These are phyloP conservation scores for Fagus sylvatica DNA, from an alignment of 306 rosid species.

Conservation along the genomic window DNA sequence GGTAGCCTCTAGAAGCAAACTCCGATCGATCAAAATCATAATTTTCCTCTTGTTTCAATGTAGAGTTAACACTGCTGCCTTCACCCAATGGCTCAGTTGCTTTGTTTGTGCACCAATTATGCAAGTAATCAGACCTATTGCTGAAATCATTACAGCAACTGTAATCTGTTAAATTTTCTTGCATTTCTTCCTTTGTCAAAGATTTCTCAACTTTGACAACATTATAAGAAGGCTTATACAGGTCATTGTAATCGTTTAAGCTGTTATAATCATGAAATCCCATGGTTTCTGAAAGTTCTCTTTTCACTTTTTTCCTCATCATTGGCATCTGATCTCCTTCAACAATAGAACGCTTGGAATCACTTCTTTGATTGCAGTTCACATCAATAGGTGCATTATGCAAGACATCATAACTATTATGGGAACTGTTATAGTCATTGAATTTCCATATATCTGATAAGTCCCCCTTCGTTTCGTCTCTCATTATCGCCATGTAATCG, in stretches of 20 bases:
- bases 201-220: neutral
- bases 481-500: too few species aligned
- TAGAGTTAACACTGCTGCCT: neutral
- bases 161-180: too few species aligned
- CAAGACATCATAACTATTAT: slow-evolving; percentile 18
- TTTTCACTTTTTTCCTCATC: slow-evolving; percentile 27
- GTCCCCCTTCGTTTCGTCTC: too few species aligned
- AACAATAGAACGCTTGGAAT: slow-evolving; percentile 5
- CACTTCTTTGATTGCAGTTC: slow-evolving; percentile 14
- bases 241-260: slow-evolving; percentile 16
- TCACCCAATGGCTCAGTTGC: slow-evolving; percentile 27
- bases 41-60: slow-evolving; percentile 22
- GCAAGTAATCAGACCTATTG: neutral
- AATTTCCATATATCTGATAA: slow-evolving; percentile 1
- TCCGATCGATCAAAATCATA: slow-evolving; percentile 11
- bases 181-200: too few species aligned
- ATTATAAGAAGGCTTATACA: neutral
- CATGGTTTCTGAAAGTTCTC: slow-evolving; percentile 26
- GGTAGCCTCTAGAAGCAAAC: neutral
- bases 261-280: slow-evolving; percentile 18
- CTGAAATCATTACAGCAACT: neutral
- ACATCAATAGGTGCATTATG: slow-evolving; percentile 22
- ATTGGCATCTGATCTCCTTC: slow-evolving; percentile 6
- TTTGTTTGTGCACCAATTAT: slow-evolving; percentile 8
- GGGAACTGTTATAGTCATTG: slow-evolving; percentile 18